Evolutionary conservation across 257 asterid species (phyloP), one percentile per base, ranked within the genome.

Genomic region (Nicotiana attenuata): DNA sequence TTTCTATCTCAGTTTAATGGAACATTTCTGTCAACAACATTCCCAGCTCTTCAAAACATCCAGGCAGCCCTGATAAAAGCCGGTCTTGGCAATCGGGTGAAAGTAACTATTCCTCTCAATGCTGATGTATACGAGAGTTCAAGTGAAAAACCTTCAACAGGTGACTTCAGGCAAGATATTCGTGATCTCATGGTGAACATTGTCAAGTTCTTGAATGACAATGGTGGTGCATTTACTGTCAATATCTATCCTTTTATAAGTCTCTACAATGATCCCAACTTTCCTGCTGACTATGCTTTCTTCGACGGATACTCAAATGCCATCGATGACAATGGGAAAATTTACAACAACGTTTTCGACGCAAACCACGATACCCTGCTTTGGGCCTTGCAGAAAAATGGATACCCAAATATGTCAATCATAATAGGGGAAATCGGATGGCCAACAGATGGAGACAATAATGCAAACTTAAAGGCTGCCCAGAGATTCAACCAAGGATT

Each of bases 231-330:
- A 2, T 93, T 93, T 89, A 91, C 97, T 1, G 90, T 92, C 86
- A 93, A 93, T 83, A 93, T 93, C 64, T 93, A 93, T 92, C 97
- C 97, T 11, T 93, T 93, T 85, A 88, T 93, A 60, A 91, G 97
- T 31, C 97, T 93, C 22, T 87, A 91, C 84, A 87, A 90, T 1
- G 97, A 93, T 5, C 85, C 90, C 60, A 88, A 86, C 87, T 93
- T 93, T 83, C 97, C 97, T 0, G 86, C 85, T 7, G 97, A 91
- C 66, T 93, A 91, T 41, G 97, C 97, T 85, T 93, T 91, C 87
- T 93, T 93, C 45, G 94, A 90, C 3, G 97, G 97, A 11, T 81
- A 20, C 84, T 79, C 94, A 2, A 45, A 85, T 19, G 85, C 97
- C 78, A 91, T 93, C 15, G 82, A 82, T 16, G 97, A 93, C 93